Evolutionary conservation across 768 basidiomycete species (phyloP).

Genomic region (Kwoniella sp.): DNA sequence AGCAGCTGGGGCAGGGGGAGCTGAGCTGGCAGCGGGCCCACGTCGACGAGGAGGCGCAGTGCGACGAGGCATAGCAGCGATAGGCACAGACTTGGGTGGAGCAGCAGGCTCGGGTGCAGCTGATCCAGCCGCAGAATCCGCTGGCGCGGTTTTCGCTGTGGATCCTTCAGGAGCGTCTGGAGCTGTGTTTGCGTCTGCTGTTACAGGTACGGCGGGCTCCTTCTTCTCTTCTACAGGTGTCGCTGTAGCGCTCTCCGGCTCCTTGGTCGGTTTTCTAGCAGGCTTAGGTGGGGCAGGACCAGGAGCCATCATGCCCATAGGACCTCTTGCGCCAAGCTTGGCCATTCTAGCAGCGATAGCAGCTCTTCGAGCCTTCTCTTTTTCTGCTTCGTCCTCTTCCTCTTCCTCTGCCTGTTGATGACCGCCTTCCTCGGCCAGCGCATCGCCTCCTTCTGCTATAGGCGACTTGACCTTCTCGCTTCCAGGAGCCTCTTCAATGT

Average conservation of each 20-base stretch:
- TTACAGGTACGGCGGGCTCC: neutral
- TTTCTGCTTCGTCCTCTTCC: slow-evolving; percentile 44
- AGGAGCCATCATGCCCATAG: slow-evolving; percentile 65
- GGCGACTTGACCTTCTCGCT: slow-evolving; percentile 15
- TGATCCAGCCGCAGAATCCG: neutral
- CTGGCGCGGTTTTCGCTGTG: slow-evolving; percentile 1
- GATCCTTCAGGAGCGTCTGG: slow-evolving; percentile 4
- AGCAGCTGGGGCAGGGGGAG: slow-evolving; percentile 17
- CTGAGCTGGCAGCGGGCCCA: slow-evolving; percentile 10
- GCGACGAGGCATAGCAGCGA: slow-evolving; percentile 72
- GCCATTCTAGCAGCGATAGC: slow-evolving; percentile 93
- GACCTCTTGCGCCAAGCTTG: slow-evolving; percentile 71
- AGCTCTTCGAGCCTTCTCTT: slow-evolving; percentile 62
- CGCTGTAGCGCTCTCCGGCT: slow-evolving; percentile 6
- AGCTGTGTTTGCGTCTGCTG: neutral
- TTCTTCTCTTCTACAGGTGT: slow-evolving; percentile 22
- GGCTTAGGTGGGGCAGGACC: slow-evolving; percentile 70
- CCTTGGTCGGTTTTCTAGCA: slow-evolving; percentile 57
- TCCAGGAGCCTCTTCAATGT: neutral
- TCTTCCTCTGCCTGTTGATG: slow-evolving; percentile 58
- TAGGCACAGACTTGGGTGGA: slow-evolving; percentile 64
- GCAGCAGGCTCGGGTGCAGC: slow-evolving; percentile 16
- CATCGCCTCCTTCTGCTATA: slow-evolving; percentile 18
- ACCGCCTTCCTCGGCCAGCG: slow-evolving; percentile 36
- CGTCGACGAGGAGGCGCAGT: slow-evolving; percentile 68